Conservation (phyloP, 108 stramenopile species). For the Pseudonitzschia multistriata region DNA sequence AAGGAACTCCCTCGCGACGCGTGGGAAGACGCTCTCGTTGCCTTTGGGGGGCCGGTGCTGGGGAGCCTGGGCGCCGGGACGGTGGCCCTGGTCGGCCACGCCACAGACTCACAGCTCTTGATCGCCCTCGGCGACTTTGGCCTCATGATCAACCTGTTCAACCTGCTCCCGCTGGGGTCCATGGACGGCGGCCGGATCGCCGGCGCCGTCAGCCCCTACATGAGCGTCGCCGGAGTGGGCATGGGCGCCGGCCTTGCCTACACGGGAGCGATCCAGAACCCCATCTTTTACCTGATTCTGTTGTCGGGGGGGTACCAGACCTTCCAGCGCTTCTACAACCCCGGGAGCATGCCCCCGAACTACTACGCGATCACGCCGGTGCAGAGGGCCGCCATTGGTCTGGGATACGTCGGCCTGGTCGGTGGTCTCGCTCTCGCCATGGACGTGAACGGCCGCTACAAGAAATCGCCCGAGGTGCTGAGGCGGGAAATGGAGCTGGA, state of each 20-base stretch:
- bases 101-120: constrained; percentile 76
- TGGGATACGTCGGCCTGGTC: constrained; percentile 79
- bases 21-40: constrained; percentile 87
- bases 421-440: constrained; percentile 74
- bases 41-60: constrained; percentile 86
- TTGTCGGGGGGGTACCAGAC: constrained; percentile 82
- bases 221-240: constrained; percentile 77
- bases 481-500: constrained; percentile 40
- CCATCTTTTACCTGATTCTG: constrained; percentile 89
- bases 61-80: constrained; percentile 82
- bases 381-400: constrained; percentile 59
- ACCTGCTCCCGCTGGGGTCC: constrained; percentile 84
- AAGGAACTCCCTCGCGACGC: constrained; percentile 80
- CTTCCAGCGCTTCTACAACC: constrained; percentile 77
- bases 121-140: constrained; percentile 94
- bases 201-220: constrained; percentile 78
- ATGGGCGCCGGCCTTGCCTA: constrained; percentile 70
- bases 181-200: constrained; percentile 93
- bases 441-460: constrained; percentile 73
- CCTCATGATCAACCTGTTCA: constrained; percentile 95
- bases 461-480: constrained; percentile 69
- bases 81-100: constrained; percentile 64
- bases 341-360: constrained; percentile 56
- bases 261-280: constrained; percentile 74
- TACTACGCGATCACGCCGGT: constrained; percentile 68